Conservation (phyloP, 1,139 yeast species). For the Ogataea hybrid region DNA sequence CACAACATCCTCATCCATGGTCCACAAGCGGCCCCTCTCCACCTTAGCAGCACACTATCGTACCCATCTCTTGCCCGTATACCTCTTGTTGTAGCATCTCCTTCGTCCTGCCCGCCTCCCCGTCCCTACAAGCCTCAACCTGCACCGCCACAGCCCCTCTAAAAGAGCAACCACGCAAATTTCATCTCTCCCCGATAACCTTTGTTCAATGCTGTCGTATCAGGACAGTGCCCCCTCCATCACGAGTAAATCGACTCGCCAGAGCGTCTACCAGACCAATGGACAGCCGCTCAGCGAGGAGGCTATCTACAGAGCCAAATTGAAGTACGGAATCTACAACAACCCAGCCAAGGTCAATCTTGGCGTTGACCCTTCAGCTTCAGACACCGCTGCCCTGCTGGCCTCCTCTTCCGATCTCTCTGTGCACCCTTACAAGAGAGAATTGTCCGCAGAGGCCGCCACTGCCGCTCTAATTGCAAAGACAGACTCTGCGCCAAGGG, state of each 20-base stretch:
- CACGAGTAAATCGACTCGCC: slow-evolving; percentile 27
- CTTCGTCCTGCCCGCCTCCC: neutral
- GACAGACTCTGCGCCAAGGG: slow-evolving; percentile 39
- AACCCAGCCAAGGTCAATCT: slow-evolving; percentile 66
- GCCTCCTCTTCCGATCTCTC: slow-evolving; percentile 67
- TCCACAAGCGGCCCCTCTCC: neutral
- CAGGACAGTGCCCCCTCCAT: slow-evolving; percentile 28
- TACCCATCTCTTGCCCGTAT: too few species aligned
- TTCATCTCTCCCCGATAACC: slow-evolving; percentile 11
- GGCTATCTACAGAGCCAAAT: slow-evolving; percentile 74
- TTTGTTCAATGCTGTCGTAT: slow-evolving; percentile 20
- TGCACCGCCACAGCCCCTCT: slow-evolving; percentile 11
- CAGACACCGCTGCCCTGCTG: slow-evolving; percentile 73
- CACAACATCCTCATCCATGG: neutral
- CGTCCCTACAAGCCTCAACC: neutral
- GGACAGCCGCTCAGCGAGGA: slow-evolving; percentile 72
- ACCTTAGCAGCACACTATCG: neutral
- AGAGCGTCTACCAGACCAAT: slow-evolving; percentile 58
- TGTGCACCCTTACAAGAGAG: slow-evolving; percentile 63
- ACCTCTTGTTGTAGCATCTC: neutral
- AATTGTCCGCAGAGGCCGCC: slow-evolving; percentile 64
- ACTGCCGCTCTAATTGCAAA: slow-evolving; percentile 63
- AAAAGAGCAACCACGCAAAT: slow-evolving; percentile 12
- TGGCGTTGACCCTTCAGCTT: slow-evolving; percentile 69
- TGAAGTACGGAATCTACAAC: slow-evolving; percentile 71